Evolutionary conservation across 352 stramenopile species (phyloP), one percentile per base, ranked within the genome.

Genomic region (Globisporangium orthogonon): DNA sequence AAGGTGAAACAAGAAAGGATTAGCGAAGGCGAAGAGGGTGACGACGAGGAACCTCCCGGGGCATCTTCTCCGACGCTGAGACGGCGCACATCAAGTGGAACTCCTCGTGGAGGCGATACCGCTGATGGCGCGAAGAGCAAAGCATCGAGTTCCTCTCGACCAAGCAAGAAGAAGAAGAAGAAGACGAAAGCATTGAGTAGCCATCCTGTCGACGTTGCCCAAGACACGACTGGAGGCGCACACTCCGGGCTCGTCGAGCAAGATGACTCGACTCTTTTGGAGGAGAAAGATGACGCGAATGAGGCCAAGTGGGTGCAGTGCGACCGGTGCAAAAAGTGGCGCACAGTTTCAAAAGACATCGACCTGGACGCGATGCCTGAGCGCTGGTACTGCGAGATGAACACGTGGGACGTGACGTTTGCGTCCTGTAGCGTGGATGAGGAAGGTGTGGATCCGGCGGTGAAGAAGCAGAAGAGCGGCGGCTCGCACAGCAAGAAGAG

Each of bases 371-470:
- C 72, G 15, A 92, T 99, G 67, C 94, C 95, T 10, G 90, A 98
- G 35, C 76, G 88, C 53, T 99, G 96, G 96, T 98, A 97, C 62
- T 99, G 96, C 71, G 76, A 89, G 53, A 91, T 98, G 78, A 99
- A 99, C 71, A 82, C 75, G 9, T 98, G 92, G 82, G 90, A 97
- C 65, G 59, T 67, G 18, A 86, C 76, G 41, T 85, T 87, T 47
- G 89, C 83, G 23, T 92, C 76, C 3, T 98, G 94, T 59, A 70
- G 78, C n/a, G 86, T 95, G 18, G 79, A 83, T 0, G 95, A 98
- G 63, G 91, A 98, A 66, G 71, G 84, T n/a, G 52, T 86, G 2
- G 44, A 56, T 9, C 40, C 52, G 7, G 49, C 18, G 11, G 56
- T 58, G 1, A 66, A 54, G 41, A 65, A 69, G 53, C 48, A n/a